These are phyloP conservation scores for Beta macrorhiza DNA, from an alignment of 179 eudicot genomes.

Conservation along the genomic window DNA sequence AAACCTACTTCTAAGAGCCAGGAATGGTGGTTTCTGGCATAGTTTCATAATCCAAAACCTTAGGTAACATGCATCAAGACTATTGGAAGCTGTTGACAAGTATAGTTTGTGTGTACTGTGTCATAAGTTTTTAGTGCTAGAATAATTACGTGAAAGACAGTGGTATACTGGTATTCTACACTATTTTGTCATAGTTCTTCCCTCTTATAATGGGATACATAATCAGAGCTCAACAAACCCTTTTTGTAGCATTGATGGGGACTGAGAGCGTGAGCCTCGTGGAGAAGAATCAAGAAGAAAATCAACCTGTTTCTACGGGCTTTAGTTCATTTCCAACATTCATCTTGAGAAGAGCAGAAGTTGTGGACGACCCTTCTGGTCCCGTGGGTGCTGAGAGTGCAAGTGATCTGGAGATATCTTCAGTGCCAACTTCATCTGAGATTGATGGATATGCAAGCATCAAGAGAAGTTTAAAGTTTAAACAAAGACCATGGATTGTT, in stretches of 20 bases:
- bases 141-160: no score
- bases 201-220: background rate
- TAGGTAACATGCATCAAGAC: no score
- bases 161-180: background rate
- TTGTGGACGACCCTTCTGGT: constrained; percentile 21
- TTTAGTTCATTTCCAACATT: constrained; percentile 52
- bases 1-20: background rate
- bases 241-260: constrained; percentile 30
- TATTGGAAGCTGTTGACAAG: no score
- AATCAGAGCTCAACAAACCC: background rate
- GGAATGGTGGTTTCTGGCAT: background rate
- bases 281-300: constrained; percentile 20
- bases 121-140: no score
- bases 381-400: constrained; percentile 25
- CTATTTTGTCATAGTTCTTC: background rate
- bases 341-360: constrained; percentile 44
- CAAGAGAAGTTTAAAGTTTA: constrained; percentile 35
- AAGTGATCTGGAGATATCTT: constrained; percentile 33
- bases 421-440: constrained; percentile 28
- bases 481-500: constrained; percentile 60
- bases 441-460: constrained; percentile 33
- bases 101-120: no score
- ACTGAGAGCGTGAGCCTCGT: constrained; percentile 14
- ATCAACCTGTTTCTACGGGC: constrained; percentile 44
- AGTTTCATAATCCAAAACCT: no score